These are phyloP conservation scores for Hibiscus tridactylites DNA, from an alignment of 345 rosid genomes.

Conservation along the genomic window DNA sequence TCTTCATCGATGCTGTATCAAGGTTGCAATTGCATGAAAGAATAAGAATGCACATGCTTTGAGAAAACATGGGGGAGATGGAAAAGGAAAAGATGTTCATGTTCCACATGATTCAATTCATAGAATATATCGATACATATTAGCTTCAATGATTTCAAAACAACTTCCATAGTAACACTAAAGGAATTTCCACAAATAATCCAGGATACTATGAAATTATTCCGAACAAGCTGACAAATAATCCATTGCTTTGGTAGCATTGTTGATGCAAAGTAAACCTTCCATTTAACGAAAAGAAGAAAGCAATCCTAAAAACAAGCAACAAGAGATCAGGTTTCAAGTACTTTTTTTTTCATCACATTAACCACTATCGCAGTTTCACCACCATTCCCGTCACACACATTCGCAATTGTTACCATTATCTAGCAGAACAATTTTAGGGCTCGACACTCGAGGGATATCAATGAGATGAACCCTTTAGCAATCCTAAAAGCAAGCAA, in stretches of 20 bases:
- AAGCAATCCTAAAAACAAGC: background rate
- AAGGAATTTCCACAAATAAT: background rate
- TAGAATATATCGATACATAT: background rate
- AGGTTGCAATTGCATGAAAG: background rate
- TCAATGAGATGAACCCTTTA: background rate
- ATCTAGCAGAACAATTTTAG: background rate
- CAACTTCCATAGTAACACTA: background rate
- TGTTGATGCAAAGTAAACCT: background rate
- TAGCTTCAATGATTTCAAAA: background rate
- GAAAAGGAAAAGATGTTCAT: background rate
- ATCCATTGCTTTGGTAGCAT: background rate
- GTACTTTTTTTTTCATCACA: too few relatives aligned
- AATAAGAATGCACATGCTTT: background rate
- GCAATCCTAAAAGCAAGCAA: background rate
- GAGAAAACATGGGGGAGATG: background rate
- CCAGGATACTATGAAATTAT: background rate
- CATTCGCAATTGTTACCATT: background rate
- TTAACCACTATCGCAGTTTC: background rate
- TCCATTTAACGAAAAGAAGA: background rate
- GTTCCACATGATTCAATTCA: background rate
- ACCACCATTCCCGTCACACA: background rate
- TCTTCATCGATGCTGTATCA: background rate
- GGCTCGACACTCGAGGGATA: background rate
- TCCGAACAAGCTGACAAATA: background rate
- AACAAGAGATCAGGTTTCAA: background rate